phyloP scores from a whole-genome alignment of 192 early-diverging fungal genomes.

The Gigaspora rosea region DNA sequence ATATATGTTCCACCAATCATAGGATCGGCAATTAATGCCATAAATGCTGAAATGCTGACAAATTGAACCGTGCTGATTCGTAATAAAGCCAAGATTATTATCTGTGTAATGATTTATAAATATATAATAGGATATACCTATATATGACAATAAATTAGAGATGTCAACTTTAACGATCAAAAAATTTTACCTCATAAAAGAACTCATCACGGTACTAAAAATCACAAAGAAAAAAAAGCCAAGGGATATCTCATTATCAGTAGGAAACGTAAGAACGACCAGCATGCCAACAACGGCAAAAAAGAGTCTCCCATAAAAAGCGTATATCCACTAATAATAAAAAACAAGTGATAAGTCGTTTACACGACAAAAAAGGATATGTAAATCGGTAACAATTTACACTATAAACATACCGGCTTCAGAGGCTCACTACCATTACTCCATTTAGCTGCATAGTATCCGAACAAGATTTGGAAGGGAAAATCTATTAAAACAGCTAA shows the following conservation, averaged over 20 bases:
- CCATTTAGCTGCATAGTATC: conserved; percentile 97
- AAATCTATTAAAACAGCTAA: conserved; percentile 93
- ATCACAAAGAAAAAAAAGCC: conserved; percentile 82
- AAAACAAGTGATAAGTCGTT: background rate
- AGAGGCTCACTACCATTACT: conserved; percentile 82
- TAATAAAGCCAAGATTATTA: conserved; percentile 18
- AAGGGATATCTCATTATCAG: conserved; percentile 57
- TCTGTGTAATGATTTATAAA: background rate
- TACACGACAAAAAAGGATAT: no score
- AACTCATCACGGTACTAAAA: conserved; percentile 73
- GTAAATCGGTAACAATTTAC: no score
- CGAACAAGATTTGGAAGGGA: conserved; percentile 95
- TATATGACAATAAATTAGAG: background rate
- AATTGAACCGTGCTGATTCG: conserved; percentile 81
- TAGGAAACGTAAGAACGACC: conserved; percentile 79
- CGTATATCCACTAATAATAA: conserved; percentile 75
- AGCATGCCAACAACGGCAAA: conserved; percentile 83
- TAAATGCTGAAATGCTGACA: conserved; percentile 93
- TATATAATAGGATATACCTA: background rate
- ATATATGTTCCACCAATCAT: conserved; percentile 90
- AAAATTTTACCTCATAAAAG: conserved; percentile 69
- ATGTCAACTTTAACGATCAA: background rate
- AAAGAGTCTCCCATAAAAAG: conserved; percentile 82
- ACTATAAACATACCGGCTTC: conserved; percentile 63
- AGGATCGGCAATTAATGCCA: conserved; percentile 94